Evolutionary conservation across 2,329 filamentous ascomycete species (phyloP).

Genomic region (Scopulariopsis brevicaulis): DNA sequence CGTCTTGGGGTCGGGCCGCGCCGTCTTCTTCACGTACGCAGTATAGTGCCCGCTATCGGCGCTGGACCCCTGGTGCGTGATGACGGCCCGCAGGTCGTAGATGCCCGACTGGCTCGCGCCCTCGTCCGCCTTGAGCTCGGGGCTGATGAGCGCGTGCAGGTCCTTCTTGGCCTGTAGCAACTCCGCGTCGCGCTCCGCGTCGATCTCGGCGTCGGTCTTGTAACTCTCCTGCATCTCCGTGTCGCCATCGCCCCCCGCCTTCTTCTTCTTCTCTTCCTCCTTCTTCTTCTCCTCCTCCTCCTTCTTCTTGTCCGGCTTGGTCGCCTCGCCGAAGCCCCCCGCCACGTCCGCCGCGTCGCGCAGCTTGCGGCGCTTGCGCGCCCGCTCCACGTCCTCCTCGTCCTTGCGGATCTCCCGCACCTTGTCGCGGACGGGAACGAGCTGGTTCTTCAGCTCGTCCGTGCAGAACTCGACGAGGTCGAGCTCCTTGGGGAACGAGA

Average conservation of each 20-base stretch:
- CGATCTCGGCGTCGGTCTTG: slow-evolving; percentile 91
- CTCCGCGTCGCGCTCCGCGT: slow-evolving; percentile 68
- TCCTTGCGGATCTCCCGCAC: slow-evolving; percentile 92
- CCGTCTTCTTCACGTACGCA: slow-evolving; percentile 90
- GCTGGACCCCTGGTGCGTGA: slow-evolving; percentile 93
- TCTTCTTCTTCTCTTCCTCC: slow-evolving; percentile 23
- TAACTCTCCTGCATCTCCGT: slow-evolving; percentile 63
- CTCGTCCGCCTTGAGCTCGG: slow-evolving; percentile 62
- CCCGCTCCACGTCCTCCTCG: slow-evolving; percentile 82
- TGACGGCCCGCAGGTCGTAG: slow-evolving; percentile 87
- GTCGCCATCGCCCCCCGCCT: slow-evolving; percentile 43
- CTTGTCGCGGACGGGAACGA: slow-evolving; percentile 91
- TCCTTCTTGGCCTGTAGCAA: slow-evolving; percentile 80
- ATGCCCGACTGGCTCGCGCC: slow-evolving; percentile 88
- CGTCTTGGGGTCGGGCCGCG: slow-evolving; percentile 57
- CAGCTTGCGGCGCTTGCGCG: slow-evolving; percentile 78
- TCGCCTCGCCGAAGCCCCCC: slow-evolving; percentile 35
- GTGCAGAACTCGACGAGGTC: slow-evolving; percentile 94
- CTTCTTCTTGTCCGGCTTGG: slow-evolving; percentile 36
- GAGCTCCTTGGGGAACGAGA: slow-evolving; percentile 87
- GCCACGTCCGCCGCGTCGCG: slow-evolving; percentile 16
- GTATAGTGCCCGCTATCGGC: slow-evolving; percentile 98
- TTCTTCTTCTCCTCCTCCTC: slow-evolving; percentile 30
- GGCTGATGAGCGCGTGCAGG: slow-evolving; percentile 65
- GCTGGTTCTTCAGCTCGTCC: slow-evolving; percentile 69